Percentiles rank a stretch among this genome's conserved stretches.
Evolutionary conservation across 441 rosid species (phyloP).

Genomic region (Bocquillonia castaneifolia): DNA sequence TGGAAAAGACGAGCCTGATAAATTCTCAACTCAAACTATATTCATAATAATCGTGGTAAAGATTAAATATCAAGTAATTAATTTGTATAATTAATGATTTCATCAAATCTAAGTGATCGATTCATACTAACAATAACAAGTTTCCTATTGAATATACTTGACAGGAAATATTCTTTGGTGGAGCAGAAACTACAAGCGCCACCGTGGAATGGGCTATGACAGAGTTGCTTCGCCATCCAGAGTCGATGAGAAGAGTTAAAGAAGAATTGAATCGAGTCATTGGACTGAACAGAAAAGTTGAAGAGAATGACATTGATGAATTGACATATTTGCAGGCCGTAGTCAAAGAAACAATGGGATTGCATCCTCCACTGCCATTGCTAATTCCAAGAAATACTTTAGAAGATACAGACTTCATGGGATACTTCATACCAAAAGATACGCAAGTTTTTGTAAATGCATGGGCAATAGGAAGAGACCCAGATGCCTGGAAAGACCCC

Average conservation of each 20-base stretch:
- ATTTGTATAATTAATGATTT: no score
- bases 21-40: constrained; percentile 25
- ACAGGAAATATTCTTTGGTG: constrained; percentile 36
- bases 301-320: constrained; percentile 20
- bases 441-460: constrained; percentile 35
- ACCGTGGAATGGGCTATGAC: constrained; percentile 35
- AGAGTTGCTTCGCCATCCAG: constrained; percentile 11
- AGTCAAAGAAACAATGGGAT: constrained; percentile 39
- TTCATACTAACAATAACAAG: no score
- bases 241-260: constrained; percentile 15
- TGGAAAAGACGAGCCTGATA: constrained; percentile 32
- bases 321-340: constrained; percentile 36
- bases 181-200: constrained; percentile 30
- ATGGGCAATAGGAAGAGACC: constrained; percentile 33
- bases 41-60: constrained; percentile 38
- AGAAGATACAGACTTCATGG: constrained; percentile 28
- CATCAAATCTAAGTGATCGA: no score
- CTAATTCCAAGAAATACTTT: constrained; percentile 30
- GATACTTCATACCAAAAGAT: constrained; percentile 27
- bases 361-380: constrained; percentile 39
- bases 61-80: no score
- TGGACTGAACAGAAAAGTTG: constrained; percentile 12
- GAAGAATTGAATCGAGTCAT: constrained; percentile 17
- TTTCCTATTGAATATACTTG: constrained; percentile 16
- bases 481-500: constrained; percentile 32